Base-by-base conservation (phyloP, 2,329 filamentous ascomycete species). In the Hawksworthiomyces lignivorus region DNA sequence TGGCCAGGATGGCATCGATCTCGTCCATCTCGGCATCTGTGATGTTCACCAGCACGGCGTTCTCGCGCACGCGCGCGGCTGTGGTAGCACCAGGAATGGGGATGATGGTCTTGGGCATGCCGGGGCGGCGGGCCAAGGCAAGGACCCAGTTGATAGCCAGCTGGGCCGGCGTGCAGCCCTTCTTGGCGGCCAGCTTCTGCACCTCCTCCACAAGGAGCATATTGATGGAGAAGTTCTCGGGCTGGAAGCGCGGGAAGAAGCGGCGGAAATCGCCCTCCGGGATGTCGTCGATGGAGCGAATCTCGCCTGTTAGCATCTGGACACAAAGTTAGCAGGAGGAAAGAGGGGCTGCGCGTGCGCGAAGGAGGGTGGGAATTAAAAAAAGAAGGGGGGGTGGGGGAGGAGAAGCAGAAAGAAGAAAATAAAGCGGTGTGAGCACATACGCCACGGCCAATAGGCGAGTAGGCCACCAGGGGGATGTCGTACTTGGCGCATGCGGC, bases 61-160 rank as follows among this genome's bases (percentile, higher is more conserved):
- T 77, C 56, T 77, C 72, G 17, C 58, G 43, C 5, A 75, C 59
- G 14, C 71, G 62, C 15, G 55, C 59, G 18, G 55, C 54, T 10
- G 58, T 69, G 0, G 65, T 62, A 7, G 56, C 57, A 2, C 58
- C 60, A 5, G 54, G 58, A 39, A 62, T 75, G 0, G 75, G 73
- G 52, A 71, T 67, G 43, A 76, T 63, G 50, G 74, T 39, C 8
- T 30, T 30, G 68, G 17, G 68, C 62, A 2, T 69, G 68, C 44
- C 44, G 2, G 41, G 41, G 9, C 39, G 44, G 29, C 19, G 15
- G 4, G 39, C 33, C 48, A 75, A 72, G 3, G 63, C 63, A 43
- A 74, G 49, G 45, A 77, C 50, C 73, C 75, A 80, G 1, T 73
- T 73, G 36, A 79, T 61, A 4, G 74, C 69, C 19, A 82, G 51